Base-by-base conservation (phyloP, 1,139 yeast species). In the Magnusiomyces sp. region DNA sequence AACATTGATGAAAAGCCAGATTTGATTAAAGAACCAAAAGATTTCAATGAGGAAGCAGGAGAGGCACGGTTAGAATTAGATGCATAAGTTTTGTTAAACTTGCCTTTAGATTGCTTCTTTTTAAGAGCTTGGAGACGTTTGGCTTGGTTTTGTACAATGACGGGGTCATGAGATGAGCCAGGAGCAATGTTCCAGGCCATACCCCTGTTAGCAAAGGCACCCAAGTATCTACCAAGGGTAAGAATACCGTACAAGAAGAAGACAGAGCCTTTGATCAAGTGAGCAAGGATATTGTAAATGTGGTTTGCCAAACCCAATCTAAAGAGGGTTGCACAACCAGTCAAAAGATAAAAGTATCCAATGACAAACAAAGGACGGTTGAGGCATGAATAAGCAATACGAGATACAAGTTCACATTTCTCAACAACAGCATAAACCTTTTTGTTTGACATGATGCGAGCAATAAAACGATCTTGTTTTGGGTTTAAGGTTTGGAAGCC, bases 221-320 rank as follows among this genome's bases (percentile, higher is more conserved):
- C 98, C 59, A 89, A 79, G 66, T 87, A 90, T 58, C 97, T 78
- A 2, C 89, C 84, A 47, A 92, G 72, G 14, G 95, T 76, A 16
- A 89, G 66, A 6, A 90, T 54, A 10, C 98, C 98, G 47, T 84
- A 71, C 2, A 76, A 59, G 56, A 88, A 75, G 64, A 92, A 90
- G 2, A 92, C 92, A 13, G 94, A 95, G 52, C 98, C 98, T 67
- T 92, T 92, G 65, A 92, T 90, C 73, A 88, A 87, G 67, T 92
- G 98, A 1, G 98, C 98, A 54, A 90, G 74, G 50, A 92, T 69
- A 62, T 87, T 89, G 69, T 85, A 92, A 5, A 90, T 82, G 19
- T 73, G 71, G 31, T 61, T 64, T 5, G 79, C 89, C 65, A 77
- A 69, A 34, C 95, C 97, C 59, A 88, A 66, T 39, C 83, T 63